Conservation (phyloP, 495 filamentous ascomycete genomes). For the Hypomontagnella submonticulosa region DNA sequence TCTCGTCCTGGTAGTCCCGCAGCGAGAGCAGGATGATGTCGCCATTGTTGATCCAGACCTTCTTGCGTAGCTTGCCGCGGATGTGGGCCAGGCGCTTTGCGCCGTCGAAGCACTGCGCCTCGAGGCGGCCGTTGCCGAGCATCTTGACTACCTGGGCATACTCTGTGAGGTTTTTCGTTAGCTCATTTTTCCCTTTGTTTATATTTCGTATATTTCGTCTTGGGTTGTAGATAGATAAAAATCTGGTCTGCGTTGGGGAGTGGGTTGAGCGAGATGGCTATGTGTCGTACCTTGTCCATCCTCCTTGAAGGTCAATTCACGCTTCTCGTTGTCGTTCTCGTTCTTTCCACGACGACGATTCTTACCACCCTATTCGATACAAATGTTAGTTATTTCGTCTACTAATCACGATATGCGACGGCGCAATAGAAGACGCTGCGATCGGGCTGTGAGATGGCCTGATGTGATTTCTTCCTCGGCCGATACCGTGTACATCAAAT, state of each 20-base stretch:
- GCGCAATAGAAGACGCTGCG: slow-evolving; percentile 5
- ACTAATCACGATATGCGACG: slow-evolving; percentile 18
- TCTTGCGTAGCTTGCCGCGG: slow-evolving; percentile 97
- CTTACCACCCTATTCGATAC: slow-evolving; percentile 87
- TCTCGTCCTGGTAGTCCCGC: slow-evolving; percentile 98
- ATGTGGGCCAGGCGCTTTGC: slow-evolving; percentile 85
- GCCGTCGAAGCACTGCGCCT: slow-evolving; percentile 97
- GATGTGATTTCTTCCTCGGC: slow-evolving; percentile 4
- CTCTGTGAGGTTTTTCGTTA: slow-evolving; percentile 63
- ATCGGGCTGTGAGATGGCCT: slow-evolving; percentile 8
- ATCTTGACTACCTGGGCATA: slow-evolving; percentile 99
- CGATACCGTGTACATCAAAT: background rate
- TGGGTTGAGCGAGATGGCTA: slow-evolving; percentile 2
- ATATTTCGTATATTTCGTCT: background rate
- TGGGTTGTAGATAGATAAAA: background rate
- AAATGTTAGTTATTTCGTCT: slow-evolving; percentile 19
- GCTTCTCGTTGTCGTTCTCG: slow-evolving; percentile 98
- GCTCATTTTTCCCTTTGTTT: slow-evolving; percentile 22
- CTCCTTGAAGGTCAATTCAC: slow-evolving; percentile 98
- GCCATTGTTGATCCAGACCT: slow-evolving; percentile 98
- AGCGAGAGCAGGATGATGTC: slow-evolving; percentile 98
- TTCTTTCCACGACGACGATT: slow-evolving; percentile 99
- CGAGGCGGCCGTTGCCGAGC: slow-evolving; percentile 96
- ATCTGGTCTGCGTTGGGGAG: background rate
- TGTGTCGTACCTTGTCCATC: slow-evolving; percentile 82